Conservation (phyloP, 371 early-diverging fungal genomes). For the Mucor indicus region DNA sequence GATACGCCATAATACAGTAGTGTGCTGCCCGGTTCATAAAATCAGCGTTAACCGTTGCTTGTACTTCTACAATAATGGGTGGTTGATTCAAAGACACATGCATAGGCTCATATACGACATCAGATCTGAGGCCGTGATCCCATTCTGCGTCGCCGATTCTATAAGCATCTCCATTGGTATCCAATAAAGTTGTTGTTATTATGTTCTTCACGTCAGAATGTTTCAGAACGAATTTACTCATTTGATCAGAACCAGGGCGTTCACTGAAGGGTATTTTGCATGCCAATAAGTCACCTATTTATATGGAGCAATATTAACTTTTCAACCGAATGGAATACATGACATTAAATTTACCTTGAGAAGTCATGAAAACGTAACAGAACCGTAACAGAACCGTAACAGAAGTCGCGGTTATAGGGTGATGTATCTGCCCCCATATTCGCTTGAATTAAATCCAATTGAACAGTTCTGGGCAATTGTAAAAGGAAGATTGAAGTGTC, state of each 20-base stretch:
- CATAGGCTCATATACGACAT: constrained; percentile 10
- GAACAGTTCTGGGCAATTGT: constrained; percentile 2
- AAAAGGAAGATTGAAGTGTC: constrained; percentile 4
- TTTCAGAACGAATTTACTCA: constrained; percentile 16
- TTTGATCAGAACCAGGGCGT: constrained; percentile 9
- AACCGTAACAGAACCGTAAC: constrained; percentile 10
- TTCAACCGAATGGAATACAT: constrained; percentile 11
- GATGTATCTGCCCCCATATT: constrained; percentile 1
- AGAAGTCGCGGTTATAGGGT: constrained; percentile 1
- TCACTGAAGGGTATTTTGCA: constrained; percentile 12
- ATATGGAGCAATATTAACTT: constrained; percentile 10
- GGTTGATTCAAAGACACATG: constrained; percentile 12
- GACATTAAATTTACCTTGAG: constrained; percentile 13
- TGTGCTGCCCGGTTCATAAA: constrained; percentile 15
- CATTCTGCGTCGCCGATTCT: constrained; percentile 13
- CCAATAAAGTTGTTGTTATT: constrained; percentile 5
- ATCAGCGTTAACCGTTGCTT: constrained; percentile 12
- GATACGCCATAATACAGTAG: constrained; percentile 15
- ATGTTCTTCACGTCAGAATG: constrained; percentile 17
- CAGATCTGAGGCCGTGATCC: constrained; percentile 11
- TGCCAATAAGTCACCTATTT: constrained; percentile 13
- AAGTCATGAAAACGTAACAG: constrained; percentile 10
- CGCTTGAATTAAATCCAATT: constrained; percentile 4
- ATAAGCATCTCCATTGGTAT: constrained; percentile 14
- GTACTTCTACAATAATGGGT: constrained; percentile 13